These are phyloP conservation scores for Artomyces pyxidatus DNA, from an alignment of 768 basidiomycete species.

Conservation along the genomic window DNA sequence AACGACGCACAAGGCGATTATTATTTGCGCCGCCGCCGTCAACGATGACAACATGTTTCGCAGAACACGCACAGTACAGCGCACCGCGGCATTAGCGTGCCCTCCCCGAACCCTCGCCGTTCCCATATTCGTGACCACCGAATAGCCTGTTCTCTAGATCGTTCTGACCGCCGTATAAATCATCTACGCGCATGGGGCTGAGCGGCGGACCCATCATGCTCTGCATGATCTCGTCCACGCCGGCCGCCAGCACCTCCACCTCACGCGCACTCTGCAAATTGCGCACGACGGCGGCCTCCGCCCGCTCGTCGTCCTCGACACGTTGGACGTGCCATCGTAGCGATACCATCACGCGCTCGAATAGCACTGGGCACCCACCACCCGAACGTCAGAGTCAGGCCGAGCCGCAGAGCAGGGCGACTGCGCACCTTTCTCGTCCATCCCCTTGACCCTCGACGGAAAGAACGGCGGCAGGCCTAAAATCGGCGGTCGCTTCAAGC, in stretches of 20 bases:
- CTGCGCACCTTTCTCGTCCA: conserved; percentile 32
- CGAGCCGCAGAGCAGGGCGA: neutral
- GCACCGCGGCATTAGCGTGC: too few relatives aligned
- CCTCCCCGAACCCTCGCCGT: too few relatives aligned
- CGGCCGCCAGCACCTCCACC: conserved; percentile 26
- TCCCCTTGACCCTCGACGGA: too few relatives aligned
- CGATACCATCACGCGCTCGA: conserved; percentile 29
- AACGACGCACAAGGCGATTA: too few relatives aligned
- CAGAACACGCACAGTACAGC: too few relatives aligned
- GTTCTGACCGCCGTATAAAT: neutral
- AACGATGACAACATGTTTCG: too few relatives aligned
- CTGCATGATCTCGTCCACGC: conserved; percentile 34
- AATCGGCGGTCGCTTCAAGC: conserved; percentile 29
- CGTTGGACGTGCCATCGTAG: conserved; percentile 29
- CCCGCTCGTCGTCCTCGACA: conserved; percentile 37
- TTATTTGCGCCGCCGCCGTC: too few relatives aligned
- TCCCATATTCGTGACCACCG: too few relatives aligned
- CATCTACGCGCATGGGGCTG: conserved; percentile 7
- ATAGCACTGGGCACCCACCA: too few relatives aligned
- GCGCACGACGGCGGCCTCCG: conserved; percentile 31
- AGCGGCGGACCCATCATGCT: conserved; percentile 26
- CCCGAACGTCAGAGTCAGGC: neutral
- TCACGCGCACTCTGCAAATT: conserved; percentile 30
- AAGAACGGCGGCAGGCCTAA: conserved; percentile 21
- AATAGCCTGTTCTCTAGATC: too few relatives aligned